These are phyloP conservation scores for Alternaria sp. DNA, from an alignment of 2,329 filamentous ascomycete species.

Conservation along the genomic window DNA sequence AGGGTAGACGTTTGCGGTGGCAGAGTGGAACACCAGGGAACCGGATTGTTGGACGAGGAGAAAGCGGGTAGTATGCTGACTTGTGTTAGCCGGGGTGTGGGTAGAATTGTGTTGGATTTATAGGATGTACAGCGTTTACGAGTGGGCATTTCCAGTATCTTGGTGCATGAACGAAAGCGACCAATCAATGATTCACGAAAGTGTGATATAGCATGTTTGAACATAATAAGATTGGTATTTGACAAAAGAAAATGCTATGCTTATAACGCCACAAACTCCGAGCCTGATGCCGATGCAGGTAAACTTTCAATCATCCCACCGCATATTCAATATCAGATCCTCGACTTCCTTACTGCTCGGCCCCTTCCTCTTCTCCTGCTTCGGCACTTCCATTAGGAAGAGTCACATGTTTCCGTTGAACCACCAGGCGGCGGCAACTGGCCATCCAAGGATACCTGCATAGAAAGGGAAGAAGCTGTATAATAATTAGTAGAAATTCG, in stretches of 20 bases:
- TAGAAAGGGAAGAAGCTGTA: slow-evolving; percentile 42
- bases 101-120: slow-evolving; percentile 44
- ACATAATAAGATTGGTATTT: not conserved
- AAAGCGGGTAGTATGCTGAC: slow-evolving; percentile 47
- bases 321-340: slow-evolving; percentile 39
- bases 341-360: slow-evolving; percentile 33
- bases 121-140: slow-evolving; percentile 4
- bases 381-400: slow-evolving; percentile 12
- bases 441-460: slow-evolving; percentile 44
- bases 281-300: not conserved
- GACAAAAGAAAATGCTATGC: not conserved
- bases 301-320: slow-evolving; percentile 38
- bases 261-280: not conserved
- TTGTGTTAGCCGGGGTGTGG: slow-evolving; percentile 51
- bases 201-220: rapidly evolving
- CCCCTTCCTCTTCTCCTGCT: slow-evolving; percentile 3
- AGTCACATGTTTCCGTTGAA: slow-evolving; percentile 46
- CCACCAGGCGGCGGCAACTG: slow-evolving; percentile 35
- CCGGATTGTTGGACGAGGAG: slow-evolving; percentile 48
- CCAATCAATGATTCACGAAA: not conserved
- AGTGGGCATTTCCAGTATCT: not conserved
- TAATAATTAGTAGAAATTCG: not conserved
- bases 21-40: slow-evolving; percentile 52
- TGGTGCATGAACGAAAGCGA: rapidly evolving
- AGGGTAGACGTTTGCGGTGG: slow-evolving; percentile 51